Conservation (phyloP, 2,329 filamentous ascomycete species). For the Alternaria brassicae region DNA sequence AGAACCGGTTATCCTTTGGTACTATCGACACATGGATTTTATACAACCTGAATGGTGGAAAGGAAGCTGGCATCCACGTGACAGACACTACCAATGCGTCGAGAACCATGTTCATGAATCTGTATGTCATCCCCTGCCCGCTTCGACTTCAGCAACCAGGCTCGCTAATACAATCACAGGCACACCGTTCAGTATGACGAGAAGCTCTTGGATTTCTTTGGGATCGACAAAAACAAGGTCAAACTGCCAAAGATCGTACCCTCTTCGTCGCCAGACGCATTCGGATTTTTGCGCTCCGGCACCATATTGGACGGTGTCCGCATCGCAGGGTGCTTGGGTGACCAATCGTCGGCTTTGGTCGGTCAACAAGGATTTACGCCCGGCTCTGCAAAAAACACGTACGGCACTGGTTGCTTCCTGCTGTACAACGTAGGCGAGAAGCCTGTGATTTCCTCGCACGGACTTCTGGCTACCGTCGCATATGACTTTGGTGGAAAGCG, state of each 20-base stretch:
- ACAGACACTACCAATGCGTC: conserved; percentile 90
- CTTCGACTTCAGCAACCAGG: conserved; percentile 1
- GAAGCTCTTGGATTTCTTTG: conserved; percentile 78
- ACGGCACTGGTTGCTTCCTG: conserved; percentile 88
- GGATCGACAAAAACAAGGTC: conserved; percentile 74
- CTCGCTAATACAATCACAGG: conserved; percentile 13
- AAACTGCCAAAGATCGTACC: conserved; percentile 82
- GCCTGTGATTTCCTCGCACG: conserved; percentile 84
- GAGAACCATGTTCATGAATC: conserved; percentile 93
- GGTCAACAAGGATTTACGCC: conserved; percentile 84
- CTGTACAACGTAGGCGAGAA: conserved; percentile 87
- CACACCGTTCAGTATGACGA: conserved; percentile 81
- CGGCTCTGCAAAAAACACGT: conserved; percentile 88
- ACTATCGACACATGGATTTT: conserved; percentile 90
- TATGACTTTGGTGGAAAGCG: conserved; percentile 77
- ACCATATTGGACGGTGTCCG: conserved; percentile 71
- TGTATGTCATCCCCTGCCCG: conserved; percentile 47
- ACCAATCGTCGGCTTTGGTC: conserved; percentile 85
- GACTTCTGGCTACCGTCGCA: conserved; percentile 83
- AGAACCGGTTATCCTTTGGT: conserved; percentile 78
- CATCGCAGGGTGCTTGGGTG: conserved; percentile 85
- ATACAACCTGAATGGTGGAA: conserved; percentile 80
- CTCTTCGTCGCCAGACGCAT: conserved; percentile 76
- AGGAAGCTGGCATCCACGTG: conserved; percentile 72
- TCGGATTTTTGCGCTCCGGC: conserved; percentile 71